A percentile compares a stretch with the other conserved stretches of the same genome.
Conservation (phyloP, 495 filamentous ascomycete species). For the Neurospora hispaniola region DNA sequence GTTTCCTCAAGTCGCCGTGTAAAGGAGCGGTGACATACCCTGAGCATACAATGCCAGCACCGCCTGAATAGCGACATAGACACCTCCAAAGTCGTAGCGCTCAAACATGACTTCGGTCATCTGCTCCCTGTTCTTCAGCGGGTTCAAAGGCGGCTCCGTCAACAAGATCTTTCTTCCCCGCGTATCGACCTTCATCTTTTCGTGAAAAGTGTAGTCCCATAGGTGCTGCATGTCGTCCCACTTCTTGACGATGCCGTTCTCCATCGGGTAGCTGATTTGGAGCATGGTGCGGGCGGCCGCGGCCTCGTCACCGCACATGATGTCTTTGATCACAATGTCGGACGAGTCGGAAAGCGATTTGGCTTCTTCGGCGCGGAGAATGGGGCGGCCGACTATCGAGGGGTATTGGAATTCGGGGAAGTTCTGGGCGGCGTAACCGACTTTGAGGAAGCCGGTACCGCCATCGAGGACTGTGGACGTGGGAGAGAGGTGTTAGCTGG, state of each 20-base stretch:
- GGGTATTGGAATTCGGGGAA: conserved; percentile 98
- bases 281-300: conserved; percentile 92
- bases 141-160: conserved; percentile 97
- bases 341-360: conserved; percentile 36
- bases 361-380: conserved; percentile 84
- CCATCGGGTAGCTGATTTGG: conserved; percentile 98
- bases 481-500: conserved; percentile 14
- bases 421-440: conserved; percentile 97
- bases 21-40: conserved; percentile 37
- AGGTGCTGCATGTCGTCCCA: conserved; percentile 99
- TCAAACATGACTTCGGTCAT: conserved; percentile 99
- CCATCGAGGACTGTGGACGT: conserved; percentile 79
- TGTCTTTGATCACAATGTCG: conserved; percentile 68
- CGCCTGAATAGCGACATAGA: conserved; percentile 97
- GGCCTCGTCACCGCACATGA: conserved; percentile 99
- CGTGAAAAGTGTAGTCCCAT: conserved; percentile 97
- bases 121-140: conserved; percentile 85
- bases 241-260: conserved; percentile 97
- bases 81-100: conserved; percentile 87
- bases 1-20: background rate
- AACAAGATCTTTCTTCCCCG: conserved; percentile 93
- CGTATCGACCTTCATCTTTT: conserved; percentile 90
- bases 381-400: conserved; percentile 95
- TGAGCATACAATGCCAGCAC: conserved; percentile 96
- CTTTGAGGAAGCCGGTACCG: conserved; percentile 99